A percentile compares a stretch with the other conserved stretches of the same genome.
Evolutionary conservation across 192 early-diverging fungal species (phyloP).

Genomic region (Pilaira anomala): DNA sequence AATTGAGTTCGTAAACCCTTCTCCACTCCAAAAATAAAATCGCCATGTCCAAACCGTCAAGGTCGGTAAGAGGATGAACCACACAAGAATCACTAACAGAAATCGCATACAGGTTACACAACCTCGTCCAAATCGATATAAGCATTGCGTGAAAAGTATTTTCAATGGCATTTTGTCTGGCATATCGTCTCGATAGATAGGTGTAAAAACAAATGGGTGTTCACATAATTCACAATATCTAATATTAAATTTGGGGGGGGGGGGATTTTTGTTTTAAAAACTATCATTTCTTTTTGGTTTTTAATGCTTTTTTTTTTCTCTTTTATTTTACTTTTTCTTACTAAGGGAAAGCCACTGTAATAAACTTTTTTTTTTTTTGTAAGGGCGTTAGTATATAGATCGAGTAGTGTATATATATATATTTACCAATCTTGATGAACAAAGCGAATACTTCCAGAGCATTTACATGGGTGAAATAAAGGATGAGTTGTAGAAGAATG

Average conservation of each 20-base stretch:
- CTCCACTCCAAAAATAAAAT: constrained; percentile 79
- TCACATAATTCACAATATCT: constrained; percentile 90
- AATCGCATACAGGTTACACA: constrained; percentile 49
- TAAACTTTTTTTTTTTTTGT: constrained; percentile 46
- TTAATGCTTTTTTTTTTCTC: no score
- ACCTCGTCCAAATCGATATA: neutral
- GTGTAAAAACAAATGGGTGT: constrained; percentile 79
- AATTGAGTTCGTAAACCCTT: constrained; percentile 25
- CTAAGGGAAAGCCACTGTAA: constrained; percentile 80
- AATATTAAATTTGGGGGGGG: constrained; percentile 9
- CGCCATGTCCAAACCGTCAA: constrained; percentile 79
- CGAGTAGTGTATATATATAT: neutral
- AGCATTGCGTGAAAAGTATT: constrained; percentile 28
- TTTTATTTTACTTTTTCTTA: constrained; percentile 77
- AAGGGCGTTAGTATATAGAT: no score
- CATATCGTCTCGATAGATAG: constrained; percentile 71
- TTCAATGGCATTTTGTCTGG: constrained; percentile 61
- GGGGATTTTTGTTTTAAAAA: no score
- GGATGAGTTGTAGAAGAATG: constrained; percentile 72
- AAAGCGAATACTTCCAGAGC: constrained; percentile 89
- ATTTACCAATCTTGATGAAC: constrained; percentile 88
- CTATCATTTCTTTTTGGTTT: no score
- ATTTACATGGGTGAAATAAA: constrained; percentile 91
- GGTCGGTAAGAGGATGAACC: constrained; percentile 83
- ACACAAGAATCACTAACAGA: constrained; percentile 61